A percentile compares a stretch with the other conserved stretches of the same genome.
Evolutionary conservation across 306 rosid genomes (phyloP).

Genomic region (Pterocarpus macrocarpus): DNA sequence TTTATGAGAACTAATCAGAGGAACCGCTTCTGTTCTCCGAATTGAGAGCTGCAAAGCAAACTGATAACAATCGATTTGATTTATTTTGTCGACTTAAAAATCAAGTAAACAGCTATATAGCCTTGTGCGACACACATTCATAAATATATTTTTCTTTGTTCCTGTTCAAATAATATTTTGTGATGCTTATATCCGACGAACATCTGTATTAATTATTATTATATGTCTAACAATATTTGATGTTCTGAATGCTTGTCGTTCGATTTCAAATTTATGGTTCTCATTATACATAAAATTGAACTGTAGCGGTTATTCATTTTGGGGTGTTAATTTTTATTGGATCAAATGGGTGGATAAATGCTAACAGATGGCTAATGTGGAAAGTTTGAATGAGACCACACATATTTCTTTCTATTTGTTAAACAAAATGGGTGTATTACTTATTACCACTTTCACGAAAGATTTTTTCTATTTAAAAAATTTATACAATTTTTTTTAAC

Average conservation of each 20-base stretch:
- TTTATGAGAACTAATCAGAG: too few relatives aligned
- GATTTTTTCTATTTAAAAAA: too few relatives aligned
- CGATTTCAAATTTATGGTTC: slow-evolving; percentile 31
- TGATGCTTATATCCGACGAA: slow-evolving; percentile 28
- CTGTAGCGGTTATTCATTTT: slow-evolving; percentile 4
- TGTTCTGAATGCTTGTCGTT: slow-evolving; percentile 29
- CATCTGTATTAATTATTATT: background rate
- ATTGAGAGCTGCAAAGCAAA: too few relatives aligned
- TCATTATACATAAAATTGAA: slow-evolving; percentile 8
- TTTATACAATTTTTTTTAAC: too few relatives aligned
- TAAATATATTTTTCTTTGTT: slow-evolving; percentile 33
- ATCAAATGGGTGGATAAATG: background rate
- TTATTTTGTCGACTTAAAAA: too few relatives aligned
- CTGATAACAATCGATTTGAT: too few relatives aligned
- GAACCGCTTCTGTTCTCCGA: too few relatives aligned
- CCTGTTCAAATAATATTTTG: background rate
- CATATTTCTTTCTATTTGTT: background rate
- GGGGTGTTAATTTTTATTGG: background rate
- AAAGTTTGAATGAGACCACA: background rate
- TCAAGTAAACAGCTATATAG: background rate
- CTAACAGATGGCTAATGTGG: background rate
- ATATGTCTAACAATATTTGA: slow-evolving; percentile 5
- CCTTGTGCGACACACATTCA: slow-evolving; percentile 38
- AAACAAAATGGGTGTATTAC: background rate
- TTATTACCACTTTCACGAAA: background rate